Conservation (phyloP, 306 rosid genomes). For the Ceratonia siliqua region DNA sequence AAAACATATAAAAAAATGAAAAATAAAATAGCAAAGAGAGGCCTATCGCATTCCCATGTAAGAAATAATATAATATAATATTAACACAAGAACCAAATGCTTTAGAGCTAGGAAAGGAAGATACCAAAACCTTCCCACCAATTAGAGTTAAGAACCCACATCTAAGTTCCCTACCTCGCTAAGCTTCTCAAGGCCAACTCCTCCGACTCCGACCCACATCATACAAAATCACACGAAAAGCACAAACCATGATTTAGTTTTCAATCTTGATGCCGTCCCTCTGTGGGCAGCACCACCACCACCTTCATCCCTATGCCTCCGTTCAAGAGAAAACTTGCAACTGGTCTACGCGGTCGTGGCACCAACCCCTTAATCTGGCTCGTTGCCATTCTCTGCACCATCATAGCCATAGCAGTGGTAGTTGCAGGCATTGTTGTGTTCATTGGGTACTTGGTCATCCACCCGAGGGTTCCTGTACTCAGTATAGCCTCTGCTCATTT, state of each 20-base stretch:
- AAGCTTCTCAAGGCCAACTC: slow-evolving; percentile 18
- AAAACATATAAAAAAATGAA: no score
- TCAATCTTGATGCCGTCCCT: slow-evolving; percentile 39
- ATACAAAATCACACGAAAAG: slow-evolving; percentile 20
- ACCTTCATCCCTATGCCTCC: not conserved
- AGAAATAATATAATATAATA: not conserved
- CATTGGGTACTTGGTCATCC: slow-evolving; percentile 62
- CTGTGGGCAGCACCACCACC: slow-evolving; percentile 4
- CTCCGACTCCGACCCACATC: not conserved
- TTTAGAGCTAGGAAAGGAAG: slow-evolving; percentile 65
- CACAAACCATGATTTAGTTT: not conserved
- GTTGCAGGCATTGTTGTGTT: slow-evolving; percentile 57
- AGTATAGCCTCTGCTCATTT: slow-evolving; percentile 57
- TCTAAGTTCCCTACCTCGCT: slow-evolving; percentile 22
- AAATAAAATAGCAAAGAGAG: slow-evolving; percentile 25
- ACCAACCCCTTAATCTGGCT: slow-evolving; percentile 73
- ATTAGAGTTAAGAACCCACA: slow-evolving; percentile 33
- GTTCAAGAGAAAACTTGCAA: slow-evolving; percentile 18
- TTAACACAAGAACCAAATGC: slow-evolving; percentile 35
- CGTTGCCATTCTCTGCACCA: slow-evolving; percentile 59
- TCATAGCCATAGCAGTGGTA: slow-evolving; percentile 55
- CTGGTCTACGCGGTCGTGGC: slow-evolving; percentile 18
- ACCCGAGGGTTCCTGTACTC: slow-evolving; percentile 68
- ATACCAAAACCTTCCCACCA: slow-evolving; percentile 73
- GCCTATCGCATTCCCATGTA: not conserved